Evolutionary conservation across 2,329 filamentous ascomycete genomes (phyloP).

Genomic region (Epichloe sibirici): DNA sequence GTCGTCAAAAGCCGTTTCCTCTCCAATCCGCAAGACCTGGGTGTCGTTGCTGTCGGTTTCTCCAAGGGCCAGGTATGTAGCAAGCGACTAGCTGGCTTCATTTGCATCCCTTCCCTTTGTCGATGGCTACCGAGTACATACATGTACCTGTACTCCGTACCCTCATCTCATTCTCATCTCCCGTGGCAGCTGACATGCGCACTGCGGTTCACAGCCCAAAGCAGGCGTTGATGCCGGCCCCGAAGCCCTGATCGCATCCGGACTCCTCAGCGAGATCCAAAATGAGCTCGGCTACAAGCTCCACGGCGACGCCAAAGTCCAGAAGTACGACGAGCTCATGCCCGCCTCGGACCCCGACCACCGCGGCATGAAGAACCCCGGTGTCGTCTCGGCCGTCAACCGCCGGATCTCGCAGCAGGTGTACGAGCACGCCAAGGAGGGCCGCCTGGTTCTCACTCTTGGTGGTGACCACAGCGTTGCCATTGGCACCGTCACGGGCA

Average conservation of each 20-base stretch:
- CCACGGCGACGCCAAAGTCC: constrained; percentile 69
- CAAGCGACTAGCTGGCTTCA: background rate
- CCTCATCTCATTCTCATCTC: too few relatives aligned
- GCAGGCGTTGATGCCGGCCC: constrained; percentile 85
- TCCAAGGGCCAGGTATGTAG: constrained; percentile 78
- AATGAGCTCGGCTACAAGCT: constrained; percentile 83
- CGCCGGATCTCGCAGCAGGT: constrained; percentile 69
- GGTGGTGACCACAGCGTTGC: constrained; percentile 96
- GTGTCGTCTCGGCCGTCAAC: constrained; percentile 75
- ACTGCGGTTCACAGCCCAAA: constrained; percentile 53
- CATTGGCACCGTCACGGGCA: constrained; percentile 83
- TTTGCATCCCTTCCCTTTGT: background rate
- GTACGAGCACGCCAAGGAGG: constrained; percentile 71
- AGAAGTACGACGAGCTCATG: constrained; percentile 66
- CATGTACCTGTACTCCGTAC: too few relatives aligned
- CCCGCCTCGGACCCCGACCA: constrained; percentile 63
- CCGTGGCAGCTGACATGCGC: too few relatives aligned
- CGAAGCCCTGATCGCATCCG: constrained; percentile 75
- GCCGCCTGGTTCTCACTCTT: constrained; percentile 81
- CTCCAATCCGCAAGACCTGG: constrained; percentile 64
- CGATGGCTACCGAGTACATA: too few relatives aligned
- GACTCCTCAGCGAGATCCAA: constrained; percentile 71
- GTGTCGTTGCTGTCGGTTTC: constrained; percentile 90
- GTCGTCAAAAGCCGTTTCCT: constrained; percentile 63
- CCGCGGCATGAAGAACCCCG: constrained; percentile 90